Conservation (phyloP, 306 rosid genomes). For the Dicorynia guianensis region DNA sequence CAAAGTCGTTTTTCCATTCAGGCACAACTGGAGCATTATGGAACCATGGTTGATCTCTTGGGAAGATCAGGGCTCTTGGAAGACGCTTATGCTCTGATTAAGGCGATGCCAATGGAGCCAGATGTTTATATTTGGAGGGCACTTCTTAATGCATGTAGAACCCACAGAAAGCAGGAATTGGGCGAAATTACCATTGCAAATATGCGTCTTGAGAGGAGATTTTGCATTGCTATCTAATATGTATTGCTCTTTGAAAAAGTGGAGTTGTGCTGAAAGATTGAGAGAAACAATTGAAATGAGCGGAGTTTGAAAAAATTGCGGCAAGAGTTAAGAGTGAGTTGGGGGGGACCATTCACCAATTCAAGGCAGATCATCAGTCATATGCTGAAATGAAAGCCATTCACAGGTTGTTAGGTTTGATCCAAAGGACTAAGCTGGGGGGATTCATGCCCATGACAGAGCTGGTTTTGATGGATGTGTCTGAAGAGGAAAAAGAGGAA, state of each 20-base stretch:
- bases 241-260: constrained; percentile 70
- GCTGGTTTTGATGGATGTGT: constrained; percentile 80
- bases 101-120: constrained; percentile 67
- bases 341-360: constrained; percentile 56
- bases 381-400: constrained; percentile 64
- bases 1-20: constrained; percentile 51
- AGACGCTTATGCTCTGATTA: constrained; percentile 60
- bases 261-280: constrained; percentile 73
- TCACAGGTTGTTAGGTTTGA: constrained; percentile 62
- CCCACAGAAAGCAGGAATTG: constrained; percentile 55
- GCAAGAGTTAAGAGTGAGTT: constrained; percentile 79
- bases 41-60: constrained; percentile 78
- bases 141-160: constrained; percentile 73
- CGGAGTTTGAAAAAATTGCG: constrained; percentile 65
- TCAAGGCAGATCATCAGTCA: constrained; percentile 67
- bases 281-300: constrained; percentile 58
- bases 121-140: constrained; percentile 78
- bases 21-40: constrained; percentile 76
- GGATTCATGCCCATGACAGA: constrained; percentile 70
- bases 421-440: constrained; percentile 53
- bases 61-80: constrained; percentile 71
- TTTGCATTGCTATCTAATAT: constrained; percentile 72
- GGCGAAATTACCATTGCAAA: constrained; percentile 73
- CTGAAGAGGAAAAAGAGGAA: constrained; percentile 58
- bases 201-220: constrained; percentile 63